Percentiles rank a stretch among this genome's conserved stretches.
Evolutionary conservation across 352 stramenopile genomes (phyloP).

Genomic region (Pythium aphanidermatum): DNA sequence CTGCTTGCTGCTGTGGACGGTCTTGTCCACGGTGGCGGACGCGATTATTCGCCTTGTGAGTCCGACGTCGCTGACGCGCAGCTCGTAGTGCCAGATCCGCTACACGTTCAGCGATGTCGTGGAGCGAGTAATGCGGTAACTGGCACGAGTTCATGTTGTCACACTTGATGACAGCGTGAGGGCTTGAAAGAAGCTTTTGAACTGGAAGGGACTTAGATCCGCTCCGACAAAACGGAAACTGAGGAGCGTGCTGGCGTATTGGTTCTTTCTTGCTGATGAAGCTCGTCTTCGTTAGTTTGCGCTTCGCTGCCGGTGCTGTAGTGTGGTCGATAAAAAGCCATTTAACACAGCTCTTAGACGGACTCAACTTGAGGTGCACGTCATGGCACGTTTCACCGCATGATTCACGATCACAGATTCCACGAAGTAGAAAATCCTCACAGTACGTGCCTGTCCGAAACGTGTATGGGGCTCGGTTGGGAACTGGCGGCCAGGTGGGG

Average conservation of each 20-base stretch:
- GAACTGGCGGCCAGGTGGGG: conserved; percentile 38
- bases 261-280: not conserved
- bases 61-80: conserved; percentile 2
- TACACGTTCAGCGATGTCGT: conserved; percentile 48
- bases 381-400: conserved; percentile 29
- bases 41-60: conserved; percentile 13
- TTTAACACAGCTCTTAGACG: conserved; percentile 9
- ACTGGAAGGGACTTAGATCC: not conserved
- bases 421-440: conserved; percentile 35
- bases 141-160: conserved; percentile 25
- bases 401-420: conserved; percentile 28
- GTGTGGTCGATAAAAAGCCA: conserved; percentile 23
- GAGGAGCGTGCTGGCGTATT: conserved; percentile 17
- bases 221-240: conserved; percentile 39
- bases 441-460: conserved; percentile 54
- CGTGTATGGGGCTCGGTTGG: conserved; percentile 46
- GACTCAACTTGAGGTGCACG: conserved; percentile 27
- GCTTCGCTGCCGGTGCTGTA: conserved; percentile 7
- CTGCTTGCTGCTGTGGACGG: not conserved
- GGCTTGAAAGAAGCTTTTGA: conserved; percentile 14
- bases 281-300: not conserved
- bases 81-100: conserved; percentile 31
- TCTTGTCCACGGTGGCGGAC: not conserved
- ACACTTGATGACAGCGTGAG: conserved; percentile 26
- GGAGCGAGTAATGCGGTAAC: conserved; percentile 39